Evolutionary conservation across 352 stramenopile species (phyloP).

Genomic region (Phytophthora gonapodyides): DNA sequence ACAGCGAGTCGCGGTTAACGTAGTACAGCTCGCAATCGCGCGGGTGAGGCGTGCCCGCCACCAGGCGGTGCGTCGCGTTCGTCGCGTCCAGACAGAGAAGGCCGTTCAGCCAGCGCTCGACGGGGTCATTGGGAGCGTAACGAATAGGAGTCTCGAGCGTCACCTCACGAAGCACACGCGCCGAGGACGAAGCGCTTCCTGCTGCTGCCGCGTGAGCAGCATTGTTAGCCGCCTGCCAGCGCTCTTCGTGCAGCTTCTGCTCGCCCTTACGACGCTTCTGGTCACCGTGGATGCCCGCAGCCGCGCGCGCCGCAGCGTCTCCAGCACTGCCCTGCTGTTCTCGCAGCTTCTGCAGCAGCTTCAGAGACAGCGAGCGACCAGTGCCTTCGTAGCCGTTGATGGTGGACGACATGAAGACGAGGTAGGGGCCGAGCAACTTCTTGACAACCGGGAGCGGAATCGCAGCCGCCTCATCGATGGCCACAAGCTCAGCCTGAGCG

Average conservation of each 20-base stretch:
- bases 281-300: slow-evolving; percentile 84
- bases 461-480: slow-evolving; percentile 99
- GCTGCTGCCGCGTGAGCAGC: slow-evolving; percentile 74
- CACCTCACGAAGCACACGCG: slow-evolving; percentile 93
- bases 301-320: slow-evolving; percentile 55
- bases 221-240: slow-evolving; percentile 93
- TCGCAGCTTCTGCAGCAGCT: slow-evolving; percentile 98
- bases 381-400: slow-evolving; percentile 99
- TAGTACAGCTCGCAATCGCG: slow-evolving; percentile 98
- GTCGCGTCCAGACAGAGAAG: slow-evolving; percentile 96
- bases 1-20: slow-evolving; percentile 98
- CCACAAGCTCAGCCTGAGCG: slow-evolving; percentile 96
- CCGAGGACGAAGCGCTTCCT: slow-evolving; percentile 45
- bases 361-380: slow-evolving; percentile 97
- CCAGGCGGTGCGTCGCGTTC: slow-evolving; percentile 84
- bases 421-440: slow-evolving; percentile 94
- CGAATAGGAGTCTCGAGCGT: slow-evolving; percentile 98
- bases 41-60: slow-evolving; percentile 94
- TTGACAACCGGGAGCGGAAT: slow-evolving; percentile 99
- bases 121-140: slow-evolving; percentile 94
- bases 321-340: slow-evolving; percentile 90
- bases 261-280: slow-evolving; percentile 95
- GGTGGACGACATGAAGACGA: slow-evolving; percentile 99
- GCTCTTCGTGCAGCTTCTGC: slow-evolving; percentile 96
- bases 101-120: slow-evolving; percentile 98